Evolutionary conservation across 176 grass and related monocot genomes (phyloP), one percentile per base, ranked within the genome.

Genomic region (Musa acuminata): DNA sequence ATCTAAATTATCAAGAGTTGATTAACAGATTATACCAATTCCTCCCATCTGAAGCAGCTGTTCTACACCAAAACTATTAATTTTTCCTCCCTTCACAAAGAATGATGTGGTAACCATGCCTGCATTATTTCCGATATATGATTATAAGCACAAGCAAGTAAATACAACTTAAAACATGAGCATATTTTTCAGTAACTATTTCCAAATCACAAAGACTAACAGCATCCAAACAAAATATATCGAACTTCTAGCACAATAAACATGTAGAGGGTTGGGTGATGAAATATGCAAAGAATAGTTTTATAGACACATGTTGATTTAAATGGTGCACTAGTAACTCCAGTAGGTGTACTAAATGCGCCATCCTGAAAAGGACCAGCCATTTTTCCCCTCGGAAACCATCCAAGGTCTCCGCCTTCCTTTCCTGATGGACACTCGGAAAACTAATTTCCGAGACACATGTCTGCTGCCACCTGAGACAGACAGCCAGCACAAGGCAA

Each of bases 391-490:
- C 95, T 87, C 0, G 90, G 90, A 72, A 98, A 98, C 95, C 95
- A 98, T 54, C 95, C 95, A 76, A 98, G 87, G 72, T 98, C 95
- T 76, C 95, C 95, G 71, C 90, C 95, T 90, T 98, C 91, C 88
- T 98, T 98, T 51, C 86, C 90, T 58, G 95, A 98, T 71, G 95
- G 90, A 72, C 95, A 98, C 80, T n/a, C n/a, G n/a, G n/a, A n/a
- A n/a, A n/a, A n/a, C n/a, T n/a, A n/a, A n/a, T n/a, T n/a, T n/a
- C n/a, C n/a, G n/a, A n/a, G n/a, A n/a, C n/a, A n/a, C n/a, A n/a
- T n/a, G n/a, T 93, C 95, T 62, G 87, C 67, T 13, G 95, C 90
- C 67, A 98, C 29, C 95, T 94, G 65, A 8, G 71, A 62, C 17
- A 72, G 13, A 10, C 53, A 43, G 52, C 20, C 24, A 54, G 19